Evolutionary conservation across 2,329 filamentous ascomycete genomes (phyloP).

Genomic region (Nemania sp.): DNA sequence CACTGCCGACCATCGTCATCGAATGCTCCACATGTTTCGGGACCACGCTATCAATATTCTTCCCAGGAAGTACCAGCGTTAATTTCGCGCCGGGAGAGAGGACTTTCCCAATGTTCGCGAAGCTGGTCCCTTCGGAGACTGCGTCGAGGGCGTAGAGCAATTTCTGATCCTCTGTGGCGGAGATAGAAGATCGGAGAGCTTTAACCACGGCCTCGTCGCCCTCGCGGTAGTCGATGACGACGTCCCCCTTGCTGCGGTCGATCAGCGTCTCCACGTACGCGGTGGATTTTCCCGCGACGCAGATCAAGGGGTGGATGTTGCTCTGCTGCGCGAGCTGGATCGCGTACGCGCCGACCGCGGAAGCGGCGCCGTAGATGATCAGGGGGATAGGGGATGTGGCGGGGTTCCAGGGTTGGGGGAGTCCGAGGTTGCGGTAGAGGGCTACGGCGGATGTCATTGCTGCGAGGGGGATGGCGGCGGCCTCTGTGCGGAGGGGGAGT

Average conservation of each 20-base stretch:
- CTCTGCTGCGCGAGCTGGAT: slow-evolving; percentile 57
- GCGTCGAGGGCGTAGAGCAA: slow-evolving; percentile 60
- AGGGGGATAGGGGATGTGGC: slow-evolving; percentile 39
- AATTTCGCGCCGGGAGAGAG: slow-evolving; percentile 45
- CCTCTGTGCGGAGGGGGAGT: slow-evolving; percentile 48
- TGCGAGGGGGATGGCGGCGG: slow-evolving; percentile 59
- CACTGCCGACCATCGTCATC: slow-evolving; percentile 29
- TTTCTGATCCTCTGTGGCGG: background rate
- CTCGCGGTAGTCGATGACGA: slow-evolving; percentile 62
- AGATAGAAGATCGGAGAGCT: slow-evolving; percentile 40
- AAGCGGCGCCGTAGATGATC: slow-evolving; percentile 58
- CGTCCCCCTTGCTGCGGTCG: slow-evolving; percentile 57
- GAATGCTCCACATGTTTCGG: slow-evolving; percentile 30
- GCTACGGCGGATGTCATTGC: slow-evolving; percentile 57
- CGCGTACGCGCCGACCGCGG: slow-evolving; percentile 61
- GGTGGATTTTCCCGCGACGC: slow-evolving; percentile 57
- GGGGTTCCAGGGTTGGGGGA: slow-evolving; percentile 54
- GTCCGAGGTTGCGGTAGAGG: slow-evolving; percentile 49
- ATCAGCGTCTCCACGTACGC: slow-evolving; percentile 56
- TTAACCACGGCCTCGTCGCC: slow-evolving; percentile 56
- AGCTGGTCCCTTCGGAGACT: slow-evolving; percentile 55
- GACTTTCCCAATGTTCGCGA: slow-evolving; percentile 48
- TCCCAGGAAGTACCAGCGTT: slow-evolving; percentile 43
- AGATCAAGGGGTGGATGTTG: slow-evolving; percentile 65
- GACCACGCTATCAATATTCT: slow-evolving; percentile 35